Evolutionary conservation across 2,329 filamentous ascomycete species (phyloP), one percentile per base, ranked within the genome.

Genomic region (Talaromyces marneffei): DNA sequence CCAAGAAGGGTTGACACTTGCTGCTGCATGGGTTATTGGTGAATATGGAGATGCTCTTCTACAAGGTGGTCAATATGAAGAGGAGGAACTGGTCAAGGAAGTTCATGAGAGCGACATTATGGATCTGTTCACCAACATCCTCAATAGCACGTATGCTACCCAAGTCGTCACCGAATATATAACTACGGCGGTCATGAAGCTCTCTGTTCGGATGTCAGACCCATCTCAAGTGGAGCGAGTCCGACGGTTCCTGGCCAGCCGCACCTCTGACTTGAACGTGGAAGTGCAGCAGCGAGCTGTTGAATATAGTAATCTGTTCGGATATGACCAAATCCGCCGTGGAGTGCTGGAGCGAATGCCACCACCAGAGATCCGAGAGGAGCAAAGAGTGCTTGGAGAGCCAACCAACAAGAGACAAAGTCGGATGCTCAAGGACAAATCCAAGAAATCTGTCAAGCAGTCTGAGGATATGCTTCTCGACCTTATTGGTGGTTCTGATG

Each of bases 271-370:
- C 73, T 81, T 99, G 57, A 93, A 96, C 70, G 88, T 97, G 27
- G 94, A 99, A 74, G 89, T 97, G 25, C 95, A 99, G 75, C 94
- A 99, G 76, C 87, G 94, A 73, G 90, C 93, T 4, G 92, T 96
- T 20, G 94, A 99, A 74, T 99, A 97, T 70, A 86, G 87, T 62
- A 97, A 97, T 70, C 82, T 99, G n/a, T 97, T 99, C 70, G 85
- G 85, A 0, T 91, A 91, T 69, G 92, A 99, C 67, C 82, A 91
- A 63, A 90, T 99, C 61, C 87, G 93, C 59, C 85, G 85, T 63
- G 94, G 94, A 62, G 94, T 99, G 2, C 80, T 99, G 10, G 94
- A 99, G 77, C 95, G 94, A 75, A 99, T 99, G 95, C 94, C 94
- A 7, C 86, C 94, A 1, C 94, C 94, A 8, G 93, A 97, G 74